Evolutionary conservation across 2,329 filamentous ascomycete genomes (phyloP), one percentile per base, ranked within the genome.

Genomic region (Colletotrichum sp.): DNA sequence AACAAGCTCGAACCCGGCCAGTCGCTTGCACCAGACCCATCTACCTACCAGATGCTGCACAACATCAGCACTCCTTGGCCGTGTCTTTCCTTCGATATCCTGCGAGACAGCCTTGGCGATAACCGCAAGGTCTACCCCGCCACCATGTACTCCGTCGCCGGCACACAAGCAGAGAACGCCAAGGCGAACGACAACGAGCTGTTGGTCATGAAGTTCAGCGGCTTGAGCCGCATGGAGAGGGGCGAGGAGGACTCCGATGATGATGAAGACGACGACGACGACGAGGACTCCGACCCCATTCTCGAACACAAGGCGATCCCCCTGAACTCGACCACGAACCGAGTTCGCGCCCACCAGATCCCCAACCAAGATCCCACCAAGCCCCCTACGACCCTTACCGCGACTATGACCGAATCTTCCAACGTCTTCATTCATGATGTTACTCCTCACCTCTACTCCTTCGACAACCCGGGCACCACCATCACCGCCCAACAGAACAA

Each of bases 21-120:
- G 88, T 96, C 95, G 7, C 91, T 99, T 72, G 93, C 96, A 5
- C 96, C 97, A 16, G 97, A 99, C 86, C 90, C 95, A 75, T 95
- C 95, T n/a, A 96, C 96, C 8, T 99, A 99, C 88, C 94, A 98
- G 84, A 98, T 99, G 96, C 92, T 99, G 76, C 97, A 99, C 89
- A 95, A 93, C 77, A 91, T 99, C 78, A 97, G 94, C 85, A 96
- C 96, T 9, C 96, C 96, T 2, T 99, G 97, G 97, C 97, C 97
- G 5, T 99, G 97, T 84, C 91, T 99, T 19, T 99, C 96, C 3
- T 98, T 98, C 86, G 97, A 99, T 84, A 94, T 99, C 76, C 86
- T 99, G 78, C 93, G 91, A 80, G 97, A 99, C 86, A 89, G 90
- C 69, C 91, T 99, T 22, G 97, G 97, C 79, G 94, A 98, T 83